phyloP scores from a whole-genome alignment of 2,329 filamentous ascomycete species.

The Cephalotrichum gorgonifer region DNA sequence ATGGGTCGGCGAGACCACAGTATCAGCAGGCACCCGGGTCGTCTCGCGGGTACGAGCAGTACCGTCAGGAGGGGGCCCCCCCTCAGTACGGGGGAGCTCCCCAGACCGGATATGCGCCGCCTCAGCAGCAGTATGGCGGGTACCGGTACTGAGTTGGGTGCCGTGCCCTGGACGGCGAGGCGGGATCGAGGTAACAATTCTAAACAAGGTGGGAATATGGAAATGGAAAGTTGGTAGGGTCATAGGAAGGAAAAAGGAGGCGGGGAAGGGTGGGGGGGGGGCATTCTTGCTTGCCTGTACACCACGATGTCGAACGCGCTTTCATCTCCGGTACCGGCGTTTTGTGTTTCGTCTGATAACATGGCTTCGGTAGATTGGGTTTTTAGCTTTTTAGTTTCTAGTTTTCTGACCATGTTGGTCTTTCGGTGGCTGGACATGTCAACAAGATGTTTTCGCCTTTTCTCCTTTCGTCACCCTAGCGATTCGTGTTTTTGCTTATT shows the following conservation, averaged over 20 bases:
- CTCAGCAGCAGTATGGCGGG: conserved; percentile 22
- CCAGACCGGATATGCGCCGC: conserved; percentile 18
- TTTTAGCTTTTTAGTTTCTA: too few relatives aligned
- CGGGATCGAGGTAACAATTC: not conserved
- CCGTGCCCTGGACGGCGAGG: not conserved
- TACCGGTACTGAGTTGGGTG: conserved; percentile 23
- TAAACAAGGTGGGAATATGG: not conserved
- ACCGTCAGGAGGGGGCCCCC: conserved; percentile 13
- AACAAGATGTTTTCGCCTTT: too few relatives aligned
- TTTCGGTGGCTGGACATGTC: too few relatives aligned
- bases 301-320: too few relatives aligned
- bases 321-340: not conserved
- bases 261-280: too few relatives aligned
- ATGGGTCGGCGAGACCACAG: conserved; percentile 14
- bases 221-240: not conserved
- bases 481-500: not conserved
- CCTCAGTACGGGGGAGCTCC: conserved; percentile 20
- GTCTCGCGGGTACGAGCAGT: conserved; percentile 1
- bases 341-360: not conserved
- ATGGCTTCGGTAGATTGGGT: not conserved
- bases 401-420: too few relatives aligned
- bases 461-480: not conserved
- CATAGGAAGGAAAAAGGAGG: too few relatives aligned
- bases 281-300: not conserved
- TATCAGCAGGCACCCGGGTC: not conserved